A percentile compares a stretch with the other conserved stretches of the same genome.
These are phyloP conservation scores for Beta corolliflora DNA, from an alignment of 179 eudicot genomes.

Conservation along the genomic window DNA sequence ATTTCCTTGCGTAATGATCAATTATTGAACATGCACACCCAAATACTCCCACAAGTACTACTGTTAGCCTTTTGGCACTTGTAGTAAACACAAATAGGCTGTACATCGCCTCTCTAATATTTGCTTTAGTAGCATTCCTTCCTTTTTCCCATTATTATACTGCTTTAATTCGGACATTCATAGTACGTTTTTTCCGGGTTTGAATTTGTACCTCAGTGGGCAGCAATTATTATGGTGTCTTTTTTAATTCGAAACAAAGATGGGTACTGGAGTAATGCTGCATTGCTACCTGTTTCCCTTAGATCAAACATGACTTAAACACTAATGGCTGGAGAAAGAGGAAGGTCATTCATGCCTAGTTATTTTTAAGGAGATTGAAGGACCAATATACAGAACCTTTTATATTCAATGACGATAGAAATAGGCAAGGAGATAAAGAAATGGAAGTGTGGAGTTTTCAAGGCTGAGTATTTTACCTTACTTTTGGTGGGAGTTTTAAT, in stretches of 20 bases:
- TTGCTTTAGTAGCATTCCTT: background rate
- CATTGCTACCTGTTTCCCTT: background rate
- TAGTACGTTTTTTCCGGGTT: background rate
- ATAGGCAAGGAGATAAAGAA: background rate
- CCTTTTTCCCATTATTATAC: background rate
- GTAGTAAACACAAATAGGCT: background rate
- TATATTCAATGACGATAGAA: too few relatives aligned
- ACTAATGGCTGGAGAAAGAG: background rate
- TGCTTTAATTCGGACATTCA: background rate
- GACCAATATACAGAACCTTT: background rate
- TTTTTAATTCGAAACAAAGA: background rate
- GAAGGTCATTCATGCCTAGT: background rate
- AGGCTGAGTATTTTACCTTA: background rate
- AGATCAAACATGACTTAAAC: background rate
- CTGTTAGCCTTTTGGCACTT: background rate
- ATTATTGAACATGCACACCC: background rate
- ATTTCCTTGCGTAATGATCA: background rate
- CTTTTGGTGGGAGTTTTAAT: background rate
- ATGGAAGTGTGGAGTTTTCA: background rate
- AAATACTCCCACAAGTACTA: background rate
- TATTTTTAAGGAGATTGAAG: background rate
- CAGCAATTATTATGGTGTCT: background rate
- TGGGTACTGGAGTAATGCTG: slow-evolving; percentile 1
- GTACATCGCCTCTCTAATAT: background rate
- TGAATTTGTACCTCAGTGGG: background rate